Base-by-base conservation (phyloP, 1,284 basidiomycete species). In the Ceratobasidium sp. region DNA sequence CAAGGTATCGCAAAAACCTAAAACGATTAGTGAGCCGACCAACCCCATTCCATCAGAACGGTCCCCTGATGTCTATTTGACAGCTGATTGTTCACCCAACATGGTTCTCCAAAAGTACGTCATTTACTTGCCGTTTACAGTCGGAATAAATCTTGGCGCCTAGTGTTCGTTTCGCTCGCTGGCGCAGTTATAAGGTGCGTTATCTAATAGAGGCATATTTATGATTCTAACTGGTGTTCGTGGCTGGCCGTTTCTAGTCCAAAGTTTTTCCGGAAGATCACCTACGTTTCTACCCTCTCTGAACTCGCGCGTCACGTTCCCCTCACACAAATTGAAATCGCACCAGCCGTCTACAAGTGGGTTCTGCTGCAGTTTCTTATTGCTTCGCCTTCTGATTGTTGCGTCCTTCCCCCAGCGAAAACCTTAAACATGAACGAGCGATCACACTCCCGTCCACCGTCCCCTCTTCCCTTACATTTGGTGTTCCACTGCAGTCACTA, bases 71-170 rank as follows among this genome's bases (percentile, higher is more conserved):
- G 46, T 41, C 10, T 71, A 38, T 66, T 44, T 38, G 50, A 23
- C 81, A 94, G 91, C 94, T 92, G 84, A 93, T 96, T 79, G 92
- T 96, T 1, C 94, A 96, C 82, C 92, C 94, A 0, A 93, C 92
- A 2, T 94, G 94, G 84, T 96, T 95, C 84, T 92, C 94, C 5
- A 95, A 94, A 83, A 94, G 93, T 94, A 79, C 55, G 90, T 79
- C 23, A 14, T 30, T 35, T 16, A 57, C 55, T 46, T 66, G n/a
- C 60, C 57, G 27, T 69, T 67, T 48, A 27, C 20, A 16, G 33
- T 6, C 3, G 46, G 23, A 48, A 59, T 46, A 50, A 44, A 76
- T 33, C 30, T 62, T 18, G 20, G 44, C 66, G 35, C 74, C 44
- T 82, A 94, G 94, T 95, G 92, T 85, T 96, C 10, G 94, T 96